Evolutionary conservation across 768 basidiomycete genomes (phyloP).

Genomic region (Candolleomyces aberdarensis): DNA sequence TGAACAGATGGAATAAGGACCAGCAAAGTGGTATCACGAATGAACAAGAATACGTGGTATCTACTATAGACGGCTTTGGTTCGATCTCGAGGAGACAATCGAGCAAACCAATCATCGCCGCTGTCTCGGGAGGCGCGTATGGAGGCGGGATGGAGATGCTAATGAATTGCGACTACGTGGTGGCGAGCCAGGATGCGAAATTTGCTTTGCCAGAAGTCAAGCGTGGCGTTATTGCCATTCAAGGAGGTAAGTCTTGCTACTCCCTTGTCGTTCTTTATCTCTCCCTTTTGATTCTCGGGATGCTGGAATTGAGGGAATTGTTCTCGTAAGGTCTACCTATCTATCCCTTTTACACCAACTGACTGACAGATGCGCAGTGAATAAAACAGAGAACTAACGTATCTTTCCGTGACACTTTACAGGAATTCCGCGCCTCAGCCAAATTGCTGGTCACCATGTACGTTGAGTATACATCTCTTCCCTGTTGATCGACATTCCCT

Average conservation of each 20-base stretch:
- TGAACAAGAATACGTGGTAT: constrained; percentile 40
- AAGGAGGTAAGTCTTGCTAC: constrained; percentile 37
- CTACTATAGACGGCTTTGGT: constrained; percentile 60
- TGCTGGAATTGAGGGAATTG: not conserved
- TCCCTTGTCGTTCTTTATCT: not conserved
- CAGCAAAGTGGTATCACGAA: constrained; percentile 41
- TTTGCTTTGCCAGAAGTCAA: constrained; percentile 80
- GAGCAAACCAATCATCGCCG: constrained; percentile 75
- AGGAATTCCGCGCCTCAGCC: constrained; percentile 69
- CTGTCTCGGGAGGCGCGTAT: constrained; percentile 71
- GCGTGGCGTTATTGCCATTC: constrained; percentile 68
- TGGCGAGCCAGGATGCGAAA: constrained; percentile 62
- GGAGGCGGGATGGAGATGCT: constrained; percentile 68
- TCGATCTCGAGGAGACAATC: constrained; percentile 67
- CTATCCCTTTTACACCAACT: not conserved
- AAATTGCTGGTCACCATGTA: constrained; percentile 75
- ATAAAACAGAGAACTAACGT: not conserved
- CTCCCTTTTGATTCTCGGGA: not conserved
- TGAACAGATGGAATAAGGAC: constrained; percentile 54
- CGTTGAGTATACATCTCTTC: constrained; percentile 9
- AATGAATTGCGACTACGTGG: constrained; percentile 74
- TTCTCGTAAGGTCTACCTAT: not conserved
- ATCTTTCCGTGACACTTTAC: constrained; percentile 7
- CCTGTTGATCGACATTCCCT: not conserved
- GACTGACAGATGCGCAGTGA: constrained; percentile 1